A percentile compares a stretch with the other conserved stretches of the same genome.
phyloP scores from a whole-genome alignment of 2,329 filamentous ascomycete species.

The Sphaerulina vaccinii region DNA sequence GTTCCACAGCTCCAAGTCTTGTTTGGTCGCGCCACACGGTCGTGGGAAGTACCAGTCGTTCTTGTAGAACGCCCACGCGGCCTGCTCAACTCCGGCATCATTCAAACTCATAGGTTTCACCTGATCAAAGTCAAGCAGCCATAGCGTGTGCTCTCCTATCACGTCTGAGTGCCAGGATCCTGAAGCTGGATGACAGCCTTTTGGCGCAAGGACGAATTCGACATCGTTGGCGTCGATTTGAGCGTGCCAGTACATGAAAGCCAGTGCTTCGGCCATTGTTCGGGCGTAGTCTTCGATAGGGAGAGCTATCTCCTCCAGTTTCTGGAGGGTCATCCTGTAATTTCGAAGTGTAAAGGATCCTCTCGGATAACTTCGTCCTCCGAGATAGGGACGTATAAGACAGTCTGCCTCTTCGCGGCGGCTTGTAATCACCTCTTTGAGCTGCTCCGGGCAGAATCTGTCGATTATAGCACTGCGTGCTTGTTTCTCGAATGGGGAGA shows the following conservation, averaged over 20 bases:
- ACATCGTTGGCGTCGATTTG: conserved; percentile 54
- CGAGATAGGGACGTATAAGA: too few species aligned
- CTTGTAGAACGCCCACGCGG: conserved; percentile 46
- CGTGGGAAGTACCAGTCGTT: conserved; percentile 57
- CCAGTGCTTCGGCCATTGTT: conserved; percentile 53
- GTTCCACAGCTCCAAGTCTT: conserved; percentile 19
- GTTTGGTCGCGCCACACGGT: conserved; percentile 29
- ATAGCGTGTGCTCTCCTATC: conserved; percentile 26
- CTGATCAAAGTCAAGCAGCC: conserved; percentile 60
- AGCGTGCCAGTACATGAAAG: conserved; percentile 50
- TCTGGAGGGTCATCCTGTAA: too few species aligned
- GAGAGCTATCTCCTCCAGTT: too few species aligned
- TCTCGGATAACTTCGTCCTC: too few species aligned
- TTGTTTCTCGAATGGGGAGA: too few species aligned
- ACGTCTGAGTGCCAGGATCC: too few species aligned
- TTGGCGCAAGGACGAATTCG: conserved; percentile 53
- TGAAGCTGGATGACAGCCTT: conserved; percentile 2
- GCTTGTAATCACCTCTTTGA: too few species aligned
- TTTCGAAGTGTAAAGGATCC: too few species aligned
- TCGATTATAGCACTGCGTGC: too few species aligned
- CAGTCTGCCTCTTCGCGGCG: too few species aligned
- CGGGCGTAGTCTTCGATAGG: conserved; percentile 40
- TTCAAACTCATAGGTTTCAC: conserved; percentile 52
- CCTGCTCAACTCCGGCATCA: conserved; percentile 42
- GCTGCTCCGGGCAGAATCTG: too few species aligned